Evolutionary conservation across 352 stramenopile genomes (phyloP).

Genomic region (Phytophthora sp.): DNA sequence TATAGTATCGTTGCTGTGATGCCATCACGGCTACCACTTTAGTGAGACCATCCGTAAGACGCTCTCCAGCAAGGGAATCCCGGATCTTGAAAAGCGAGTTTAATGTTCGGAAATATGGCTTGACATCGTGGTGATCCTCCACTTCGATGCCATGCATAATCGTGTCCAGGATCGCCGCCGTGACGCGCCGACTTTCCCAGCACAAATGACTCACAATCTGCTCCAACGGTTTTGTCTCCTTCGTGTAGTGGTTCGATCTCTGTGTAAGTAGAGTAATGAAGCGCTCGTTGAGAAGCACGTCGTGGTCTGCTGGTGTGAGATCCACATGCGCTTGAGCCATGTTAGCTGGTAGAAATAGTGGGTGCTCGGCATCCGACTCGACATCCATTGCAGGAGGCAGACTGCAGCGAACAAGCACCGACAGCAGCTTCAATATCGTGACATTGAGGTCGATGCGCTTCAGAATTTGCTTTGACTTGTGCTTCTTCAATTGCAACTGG

Average conservation of each 20-base stretch:
- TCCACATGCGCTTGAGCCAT: slow-evolving; percentile 79
- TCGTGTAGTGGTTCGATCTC: slow-evolving; percentile 73
- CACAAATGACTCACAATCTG: slow-evolving; percentile 81
- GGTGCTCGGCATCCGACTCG: slow-evolving; percentile 30
- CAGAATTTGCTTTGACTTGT: slow-evolving; percentile 74
- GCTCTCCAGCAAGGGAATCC: slow-evolving; percentile 67
- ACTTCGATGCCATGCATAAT: slow-evolving; percentile 80
- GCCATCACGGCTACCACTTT: slow-evolving; percentile 80
- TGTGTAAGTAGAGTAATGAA: slow-evolving; percentile 80
- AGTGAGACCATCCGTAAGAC: slow-evolving; percentile 72
- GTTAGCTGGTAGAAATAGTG: slow-evolving; percentile 52
- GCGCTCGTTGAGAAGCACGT: slow-evolving; percentile 77
- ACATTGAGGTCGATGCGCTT: slow-evolving; percentile 82
- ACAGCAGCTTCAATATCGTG: slow-evolving; percentile 76
- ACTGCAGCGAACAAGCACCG: slow-evolving; percentile 72
- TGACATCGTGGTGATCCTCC: slow-evolving; percentile 87
- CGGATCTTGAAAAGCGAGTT: slow-evolving; percentile 82
- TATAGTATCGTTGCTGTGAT: slow-evolving; percentile 88
- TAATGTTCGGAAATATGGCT: slow-evolving; percentile 89
- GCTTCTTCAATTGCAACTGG: slow-evolving; percentile 65
- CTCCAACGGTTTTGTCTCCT: slow-evolving; percentile 82
- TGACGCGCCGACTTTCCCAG: slow-evolving; percentile 75
- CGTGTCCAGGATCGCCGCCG: slow-evolving; percentile 59
- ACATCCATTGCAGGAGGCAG: slow-evolving; percentile 79
- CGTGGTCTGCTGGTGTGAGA: slow-evolving; percentile 59